Evolutionary conservation across 2,329 filamentous ascomycete species (phyloP).

Genomic region (Colletotrichum cereale): DNA sequence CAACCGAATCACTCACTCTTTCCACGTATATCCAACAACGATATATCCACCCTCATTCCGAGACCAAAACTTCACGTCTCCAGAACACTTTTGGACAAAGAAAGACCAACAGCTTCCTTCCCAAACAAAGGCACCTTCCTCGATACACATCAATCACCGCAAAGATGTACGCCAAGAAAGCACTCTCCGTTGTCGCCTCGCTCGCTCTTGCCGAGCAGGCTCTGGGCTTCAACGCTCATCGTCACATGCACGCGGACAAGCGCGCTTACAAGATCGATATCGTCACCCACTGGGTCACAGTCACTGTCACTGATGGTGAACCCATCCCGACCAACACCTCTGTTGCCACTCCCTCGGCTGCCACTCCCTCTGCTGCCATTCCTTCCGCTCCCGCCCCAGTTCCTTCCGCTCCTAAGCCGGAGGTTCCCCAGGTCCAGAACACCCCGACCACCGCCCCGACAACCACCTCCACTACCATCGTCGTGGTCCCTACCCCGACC

Average conservation of each 20-base stretch:
- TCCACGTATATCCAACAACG: slow-evolving; percentile 30
- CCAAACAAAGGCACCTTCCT: slow-evolving; percentile 7
- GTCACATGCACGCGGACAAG: slow-evolving; percentile 55
- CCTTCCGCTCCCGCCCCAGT: slow-evolving; percentile 14
- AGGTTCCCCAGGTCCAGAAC: slow-evolving; percentile 23
- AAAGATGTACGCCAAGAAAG: slow-evolving; percentile 59
- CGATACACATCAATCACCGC: slow-evolving; percentile 35
- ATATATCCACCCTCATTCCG: slow-evolving; percentile 38
- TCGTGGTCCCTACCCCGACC: slow-evolving; percentile 24
- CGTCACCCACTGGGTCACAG: slow-evolving; percentile 55
- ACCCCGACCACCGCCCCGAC: slow-evolving; percentile 31
- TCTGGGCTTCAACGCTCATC: slow-evolving; percentile 57
- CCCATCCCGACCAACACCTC: slow-evolving; percentile 33
- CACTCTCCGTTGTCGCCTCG: slow-evolving; percentile 56
- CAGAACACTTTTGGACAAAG: slow-evolving; percentile 18
- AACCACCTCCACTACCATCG: slow-evolving; percentile 35
- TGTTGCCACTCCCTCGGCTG: not conserved
- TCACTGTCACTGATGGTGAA: slow-evolving; percentile 54
- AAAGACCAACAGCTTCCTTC: slow-evolving; percentile 27
- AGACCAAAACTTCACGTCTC: slow-evolving; percentile 25
- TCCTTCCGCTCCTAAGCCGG: slow-evolving; percentile 23
- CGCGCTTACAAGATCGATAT: slow-evolving; percentile 50
- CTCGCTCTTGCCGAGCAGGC: slow-evolving; percentile 59
- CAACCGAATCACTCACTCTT: slow-evolving; percentile 31
- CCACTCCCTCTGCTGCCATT: not conserved